These are phyloP conservation scores for Fraxinus americana DNA, from an alignment of 257 asterid species.

Conservation along the genomic window DNA sequence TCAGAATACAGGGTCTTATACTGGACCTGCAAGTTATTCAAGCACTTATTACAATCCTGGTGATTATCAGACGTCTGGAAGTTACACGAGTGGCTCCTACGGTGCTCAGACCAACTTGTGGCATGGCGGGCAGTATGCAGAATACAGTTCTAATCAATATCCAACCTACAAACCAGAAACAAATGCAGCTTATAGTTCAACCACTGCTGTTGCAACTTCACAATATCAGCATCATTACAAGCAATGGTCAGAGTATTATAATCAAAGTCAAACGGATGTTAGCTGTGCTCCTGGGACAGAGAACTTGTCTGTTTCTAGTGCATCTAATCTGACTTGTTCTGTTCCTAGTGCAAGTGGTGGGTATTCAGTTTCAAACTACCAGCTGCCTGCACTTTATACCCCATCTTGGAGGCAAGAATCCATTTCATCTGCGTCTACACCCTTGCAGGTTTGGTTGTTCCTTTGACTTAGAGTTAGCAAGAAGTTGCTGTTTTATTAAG, in stretches of 20 bases:
- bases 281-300: slow-evolving; percentile 99
- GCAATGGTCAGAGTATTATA: slow-evolving; percentile 94
- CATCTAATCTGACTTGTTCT: slow-evolving; percentile 52
- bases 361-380: slow-evolving; percentile 58
- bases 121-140: slow-evolving; percentile 80
- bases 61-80: slow-evolving; percentile 99
- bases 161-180: slow-evolving; percentile 75
- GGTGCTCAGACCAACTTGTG: slow-evolving; percentile 73
- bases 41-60: slow-evolving; percentile 99
- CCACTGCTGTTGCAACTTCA: slow-evolving; percentile 52
- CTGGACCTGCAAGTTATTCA: slow-evolving; percentile 99
- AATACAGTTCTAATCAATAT: slow-evolving; percentile 73
- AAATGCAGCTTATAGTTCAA: slow-evolving; percentile 69
- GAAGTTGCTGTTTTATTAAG: slow-evolving; percentile 21
- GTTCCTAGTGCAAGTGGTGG: slow-evolving; percentile 62
- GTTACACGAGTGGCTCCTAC: slow-evolving; percentile 72
- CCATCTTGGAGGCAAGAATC: slow-evolving; percentile 70
- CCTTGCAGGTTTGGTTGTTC: slow-evolving; percentile 74
- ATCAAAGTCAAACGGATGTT: slow-evolving; percentile 86
- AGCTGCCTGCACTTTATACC: slow-evolving; percentile 55
- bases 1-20: slow-evolving; percentile 99
- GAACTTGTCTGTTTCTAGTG: slow-evolving; percentile 58
- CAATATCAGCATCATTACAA: slow-evolving; percentile 80
- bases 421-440: slow-evolving; percentile 51
- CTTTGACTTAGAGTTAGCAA: slow-evolving; percentile 21